Base-by-base conservation (phyloP, 768 basidiomycete species). In the Serendipita indica region DNA sequence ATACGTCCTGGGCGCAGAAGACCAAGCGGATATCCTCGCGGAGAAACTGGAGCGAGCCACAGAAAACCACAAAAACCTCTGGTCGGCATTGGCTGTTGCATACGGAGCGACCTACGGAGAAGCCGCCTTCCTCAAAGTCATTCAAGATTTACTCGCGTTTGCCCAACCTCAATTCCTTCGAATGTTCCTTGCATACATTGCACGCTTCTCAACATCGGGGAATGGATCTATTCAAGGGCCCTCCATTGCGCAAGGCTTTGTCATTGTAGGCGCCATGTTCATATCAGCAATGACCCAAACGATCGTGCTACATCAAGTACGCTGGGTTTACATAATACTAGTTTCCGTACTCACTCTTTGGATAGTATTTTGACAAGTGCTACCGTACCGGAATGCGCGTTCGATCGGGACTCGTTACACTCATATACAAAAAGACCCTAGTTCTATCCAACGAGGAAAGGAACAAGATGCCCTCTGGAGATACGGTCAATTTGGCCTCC, bases 401-500 rank as follows among this genome's bases (percentile, higher is more conserved):
- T 41, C 83, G 91, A 28, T 85, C 89, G 0, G 93, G 92, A 0
- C 77, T 98, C 20, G 81, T 97, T 13, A 82, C 83, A 1, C 79
- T 76, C 2, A 89, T 96, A 57, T 97, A 94, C 72, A 72, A 81
- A 54, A 96, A 97, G 68, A 79, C 90, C 0, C 74, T 98, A 20
- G 76, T 89, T 2, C 77, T 98, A 6, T 89, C 87, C 1, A 91
- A 85, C 64, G 86, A 89, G 60, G 91, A 89, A 65, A 80, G 86
- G 3, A 77, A 79, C 7, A 72, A 70, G 3, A 80, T 89, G 39
- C 78, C 87, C 0, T 81, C 88, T 0, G 93, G 94, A 0, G 92
- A 96, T 67, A 92, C 96, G 33, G 90, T 96, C 62, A 97, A 96
- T 67, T 70, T 94, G 32, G 92, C 93, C 84, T 85, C 84, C 5